Evolutionary conservation across 2,329 filamentous ascomycete genomes (phyloP).

Genomic region (Peltaster fructicola): DNA sequence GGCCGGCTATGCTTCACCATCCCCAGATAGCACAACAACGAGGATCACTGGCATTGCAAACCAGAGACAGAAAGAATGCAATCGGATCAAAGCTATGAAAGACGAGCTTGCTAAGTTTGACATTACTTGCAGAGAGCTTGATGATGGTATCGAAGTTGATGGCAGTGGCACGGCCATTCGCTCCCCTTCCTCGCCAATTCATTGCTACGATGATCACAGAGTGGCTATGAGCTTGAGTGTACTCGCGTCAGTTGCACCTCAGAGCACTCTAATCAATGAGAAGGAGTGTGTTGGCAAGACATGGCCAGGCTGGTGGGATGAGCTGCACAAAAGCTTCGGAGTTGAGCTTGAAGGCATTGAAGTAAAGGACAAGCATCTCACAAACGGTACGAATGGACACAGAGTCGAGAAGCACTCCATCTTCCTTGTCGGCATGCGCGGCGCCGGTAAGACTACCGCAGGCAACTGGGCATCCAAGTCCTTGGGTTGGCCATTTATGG

Average conservation of each 20-base stretch:
- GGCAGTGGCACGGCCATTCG: constrained; percentile 35
- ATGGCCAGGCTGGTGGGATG: constrained; percentile 98
- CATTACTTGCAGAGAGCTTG: constrained; percentile 67
- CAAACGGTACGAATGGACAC: constrained; percentile 19
- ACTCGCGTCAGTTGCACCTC: constrained; percentile 52
- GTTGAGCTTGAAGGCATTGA: constrained; percentile 64
- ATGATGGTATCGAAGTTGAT: constrained; percentile 77
- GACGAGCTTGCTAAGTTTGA: constrained; percentile 89
- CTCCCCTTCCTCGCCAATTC: constrained; percentile 49
- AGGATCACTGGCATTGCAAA: constrained; percentile 90
- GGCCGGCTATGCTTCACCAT: constrained; percentile 69
- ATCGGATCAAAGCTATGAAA: constrained; percentile 89
- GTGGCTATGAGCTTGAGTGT: constrained; percentile 98
- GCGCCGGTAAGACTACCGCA: constrained; percentile 88
- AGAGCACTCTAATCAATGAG: constrained; percentile 63
- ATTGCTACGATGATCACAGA: constrained; percentile 94
- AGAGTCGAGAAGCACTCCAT: constrained; percentile 43
- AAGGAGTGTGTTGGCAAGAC: constrained; percentile 92
- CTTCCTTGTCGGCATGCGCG: constrained; percentile 93
- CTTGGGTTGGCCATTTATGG: constrained; percentile 60
- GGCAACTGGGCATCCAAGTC: constrained; percentile 68
- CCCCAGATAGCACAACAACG: constrained; percentile 44
- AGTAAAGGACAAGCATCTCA: constrained; percentile 14
- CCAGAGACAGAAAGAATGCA: constrained; percentile 95
- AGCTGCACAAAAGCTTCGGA: constrained; percentile 59